These are phyloP conservation scores for Hydnum rufescens DNA, from an alignment of 768 basidiomycete genomes.

Conservation along the genomic window DNA sequence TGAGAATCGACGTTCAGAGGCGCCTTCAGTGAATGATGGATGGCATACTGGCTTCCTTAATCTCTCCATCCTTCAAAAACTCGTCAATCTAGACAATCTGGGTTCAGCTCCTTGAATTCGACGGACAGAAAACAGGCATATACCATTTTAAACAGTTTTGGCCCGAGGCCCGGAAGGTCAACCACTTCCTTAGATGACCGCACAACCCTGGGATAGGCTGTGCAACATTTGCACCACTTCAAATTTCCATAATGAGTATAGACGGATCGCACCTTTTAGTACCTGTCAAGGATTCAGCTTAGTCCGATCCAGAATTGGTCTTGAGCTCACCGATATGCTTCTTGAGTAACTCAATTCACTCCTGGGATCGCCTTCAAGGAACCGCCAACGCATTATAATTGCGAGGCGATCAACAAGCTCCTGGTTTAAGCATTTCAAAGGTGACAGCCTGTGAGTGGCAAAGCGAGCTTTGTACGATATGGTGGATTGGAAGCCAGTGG, in stretches of 20 bases:
- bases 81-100: conserved; percentile 33
- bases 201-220: too few species aligned
- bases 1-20: neutral
- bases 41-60: conserved; percentile 36
- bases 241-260: too few species aligned
- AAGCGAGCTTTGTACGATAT: conserved; percentile 24
- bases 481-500: conserved; percentile 10
- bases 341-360: conserved; percentile 56
- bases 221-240: too few species aligned
- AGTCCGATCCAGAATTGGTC: too few species aligned
- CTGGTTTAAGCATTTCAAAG: conserved; percentile 52
- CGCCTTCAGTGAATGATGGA: neutral
- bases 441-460: conserved; percentile 43
- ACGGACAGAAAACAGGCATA: neutral
- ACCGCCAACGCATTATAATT: conserved; percentile 35
- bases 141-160: conserved; percentile 22
- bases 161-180: conserved; percentile 21
- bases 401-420: conserved; percentile 35
- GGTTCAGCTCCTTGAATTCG: neutral
- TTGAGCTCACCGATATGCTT: conserved; percentile 41
- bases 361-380: conserved; percentile 44
- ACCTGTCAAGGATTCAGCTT: too few species aligned
- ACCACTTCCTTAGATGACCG: conserved; percentile 12
- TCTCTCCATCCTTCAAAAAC: conserved; percentile 32
- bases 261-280: too few species aligned